A percentile compares a stretch with the other conserved stretches of the same genome.
Evolutionary conservation across 257 asterid species (phyloP).

Genomic region (Nicotiana paniculata): DNA sequence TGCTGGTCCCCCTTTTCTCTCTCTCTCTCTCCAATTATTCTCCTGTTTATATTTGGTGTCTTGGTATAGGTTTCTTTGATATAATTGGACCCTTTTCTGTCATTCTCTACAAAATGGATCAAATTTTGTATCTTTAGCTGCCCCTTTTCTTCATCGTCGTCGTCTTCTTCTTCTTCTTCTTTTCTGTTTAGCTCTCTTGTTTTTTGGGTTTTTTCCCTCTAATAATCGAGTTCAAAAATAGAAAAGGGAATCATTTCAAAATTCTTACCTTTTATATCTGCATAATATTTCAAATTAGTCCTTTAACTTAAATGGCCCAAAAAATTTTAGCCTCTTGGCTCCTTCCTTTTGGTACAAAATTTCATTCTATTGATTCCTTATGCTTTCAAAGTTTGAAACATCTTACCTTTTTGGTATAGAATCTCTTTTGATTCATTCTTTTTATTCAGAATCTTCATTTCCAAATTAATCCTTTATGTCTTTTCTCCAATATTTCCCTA

Average conservation of each 20-base stretch:
- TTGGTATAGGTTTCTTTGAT: not conserved
- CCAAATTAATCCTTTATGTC: not conserved
- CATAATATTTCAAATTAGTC: not conserved
- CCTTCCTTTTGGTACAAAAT: not conserved
- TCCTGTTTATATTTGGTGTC: not conserved
- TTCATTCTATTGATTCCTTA: not conserved
- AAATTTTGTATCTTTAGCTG: not conserved
- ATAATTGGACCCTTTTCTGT: not conserved
- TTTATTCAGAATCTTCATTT: not conserved
- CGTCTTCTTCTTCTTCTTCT: not conserved
- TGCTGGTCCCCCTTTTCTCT: conserved; percentile 36
- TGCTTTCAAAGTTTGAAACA: not conserved
- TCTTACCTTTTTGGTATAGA: not conserved
- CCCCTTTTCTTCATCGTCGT: not conserved
- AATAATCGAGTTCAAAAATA: not conserved
- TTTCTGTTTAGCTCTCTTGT: not conserved
- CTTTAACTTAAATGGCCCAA: not conserved
- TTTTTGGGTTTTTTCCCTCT: not conserved
- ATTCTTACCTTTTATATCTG: not conserved
- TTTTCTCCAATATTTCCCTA: not conserved
- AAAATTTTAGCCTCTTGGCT: not conserved
- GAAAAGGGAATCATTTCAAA: not conserved
- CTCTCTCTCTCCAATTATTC: not conserved
- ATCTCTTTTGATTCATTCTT: not conserved
- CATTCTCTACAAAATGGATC: not conserved